These are phyloP conservation scores for Xylaria curta DNA, from an alignment of 495 filamentous ascomycete species.

Conservation along the genomic window DNA sequence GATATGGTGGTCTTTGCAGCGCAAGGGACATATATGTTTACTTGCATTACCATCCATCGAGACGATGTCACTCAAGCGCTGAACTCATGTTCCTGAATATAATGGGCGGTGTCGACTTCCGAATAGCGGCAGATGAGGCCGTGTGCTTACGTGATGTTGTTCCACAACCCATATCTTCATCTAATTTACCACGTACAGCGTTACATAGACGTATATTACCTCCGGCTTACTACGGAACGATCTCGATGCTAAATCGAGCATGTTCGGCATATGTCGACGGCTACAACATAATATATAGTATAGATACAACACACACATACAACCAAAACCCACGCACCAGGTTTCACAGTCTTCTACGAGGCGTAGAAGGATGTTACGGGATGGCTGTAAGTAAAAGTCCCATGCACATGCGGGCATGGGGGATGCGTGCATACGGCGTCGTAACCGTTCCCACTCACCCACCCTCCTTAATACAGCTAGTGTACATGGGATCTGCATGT, in stretches of 20 bases:
- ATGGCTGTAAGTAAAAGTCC: not conserved
- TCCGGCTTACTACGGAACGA: not conserved
- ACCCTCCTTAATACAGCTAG: not conserved
- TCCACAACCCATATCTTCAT: not conserved
- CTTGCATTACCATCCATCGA: not conserved
- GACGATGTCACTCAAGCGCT: not conserved
- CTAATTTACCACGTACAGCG: not conserved
- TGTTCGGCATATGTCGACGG: not conserved
- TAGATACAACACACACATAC: not conserved
- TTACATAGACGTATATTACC: not conserved
- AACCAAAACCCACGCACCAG: not conserved
- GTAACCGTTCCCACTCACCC: not conserved
- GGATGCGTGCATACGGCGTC: not conserved
- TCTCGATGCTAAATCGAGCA: not conserved
- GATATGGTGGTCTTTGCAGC: not conserved
- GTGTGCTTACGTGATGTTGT: not conserved
- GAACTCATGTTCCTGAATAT: not conserved
- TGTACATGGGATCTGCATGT: not conserved
- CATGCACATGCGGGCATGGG: constrained; percentile 4
- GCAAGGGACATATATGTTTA: not conserved
- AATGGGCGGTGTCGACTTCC: not conserved
- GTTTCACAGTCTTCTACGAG: not conserved
- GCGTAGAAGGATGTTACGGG: not conserved
- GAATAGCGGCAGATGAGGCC: not conserved
- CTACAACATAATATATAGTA: not conserved